Base-by-base conservation (phyloP, 1,284 basidiomycete genomes). In the Puccinia triticina region DNA sequence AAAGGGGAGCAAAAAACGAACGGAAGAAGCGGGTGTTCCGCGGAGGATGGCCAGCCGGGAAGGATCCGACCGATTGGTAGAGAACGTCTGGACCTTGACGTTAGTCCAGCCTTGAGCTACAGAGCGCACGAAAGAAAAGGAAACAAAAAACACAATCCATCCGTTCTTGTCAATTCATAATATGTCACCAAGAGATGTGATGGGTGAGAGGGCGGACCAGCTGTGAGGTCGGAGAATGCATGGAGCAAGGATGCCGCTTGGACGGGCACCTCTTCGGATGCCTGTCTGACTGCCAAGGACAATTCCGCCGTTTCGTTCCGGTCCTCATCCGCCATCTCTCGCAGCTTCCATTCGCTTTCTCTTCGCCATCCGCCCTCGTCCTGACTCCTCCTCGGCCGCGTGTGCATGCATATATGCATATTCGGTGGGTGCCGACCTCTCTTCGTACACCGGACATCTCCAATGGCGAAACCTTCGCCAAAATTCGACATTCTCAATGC, bases 201-300 rank as follows among this genome's bases (percentile, higher is more conserved):
- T 23, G 57, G 57, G 53, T 12, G 16, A 0, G 40, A 79, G 16
- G 18, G 83, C 84, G 77, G 46, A 85, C 83, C 84, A 78, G 85
- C 84, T 32, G 84, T 84, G 29, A 88, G 84, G 82, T 88, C 87
- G 37, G 84, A 82, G 50, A 84, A 86, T 18, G 87, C 83, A 59
- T 87, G 87, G 29, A 86, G 84, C 48, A 88, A 83, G 1, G 87
- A 82, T 0, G 84, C 77, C 12, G 85, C 84, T 75, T 87, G 87
- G 0, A 67, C n/a, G 7, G 87, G 86, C 26, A 73, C 32, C 23
- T 43, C n/a, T 10, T 53, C 40, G 3, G 23, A 14, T 12, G 48
- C 71, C 29, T 73, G 48, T 3, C 14, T 7, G 21, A 73, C 43
- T 55, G 48, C 16, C 34, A n/a, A n/a, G n/a, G n/a, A n/a, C n/a